phyloP scores from a whole-genome alignment of 1,139 yeast genomes.

The Nakaseomyces delphensis region DNA sequence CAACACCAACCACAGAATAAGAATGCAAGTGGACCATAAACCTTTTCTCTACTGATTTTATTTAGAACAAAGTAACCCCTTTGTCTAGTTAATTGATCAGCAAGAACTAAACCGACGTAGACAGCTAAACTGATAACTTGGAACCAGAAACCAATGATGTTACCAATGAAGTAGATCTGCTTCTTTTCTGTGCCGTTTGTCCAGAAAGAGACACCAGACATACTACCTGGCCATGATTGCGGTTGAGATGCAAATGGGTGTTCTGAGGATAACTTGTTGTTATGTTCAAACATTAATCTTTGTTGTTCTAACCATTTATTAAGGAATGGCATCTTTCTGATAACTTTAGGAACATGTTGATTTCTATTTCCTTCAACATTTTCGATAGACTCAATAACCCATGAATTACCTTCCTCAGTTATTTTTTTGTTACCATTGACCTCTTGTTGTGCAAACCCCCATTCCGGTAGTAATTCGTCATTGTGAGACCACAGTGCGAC shows the following conservation, averaged over 20 bases:
- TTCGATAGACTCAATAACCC: slow-evolving; percentile 71
- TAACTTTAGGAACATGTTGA: slow-evolving; percentile 45
- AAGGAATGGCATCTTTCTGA: slow-evolving; percentile 59
- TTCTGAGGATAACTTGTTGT: slow-evolving; percentile 73
- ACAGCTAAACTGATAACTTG: slow-evolving; percentile 62
- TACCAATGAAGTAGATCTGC: slow-evolving; percentile 88
- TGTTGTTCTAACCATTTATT: slow-evolving; percentile 88
- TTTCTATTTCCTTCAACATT: slow-evolving; percentile 58
- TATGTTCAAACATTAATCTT: slow-evolving; percentile 80
- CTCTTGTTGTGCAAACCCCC: slow-evolving; percentile 91
- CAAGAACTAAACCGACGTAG: slow-evolving; percentile 52
- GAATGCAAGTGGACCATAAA: slow-evolving; percentile 78
- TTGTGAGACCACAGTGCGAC: slow-evolving; percentile 96
- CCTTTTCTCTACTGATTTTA: slow-evolving; percentile 56
- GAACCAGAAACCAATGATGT: slow-evolving; percentile 87
- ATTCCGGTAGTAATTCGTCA: slow-evolving; percentile 75
- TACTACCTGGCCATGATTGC: slow-evolving; percentile 83
- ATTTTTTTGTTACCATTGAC: slow-evolving; percentile 88
- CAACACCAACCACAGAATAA: slow-evolving; percentile 80
- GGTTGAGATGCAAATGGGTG: slow-evolving; percentile 98
- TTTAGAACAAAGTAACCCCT: slow-evolving; percentile 55
- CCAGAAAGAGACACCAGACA: slow-evolving; percentile 95
- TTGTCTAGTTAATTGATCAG: slow-evolving; percentile 72
- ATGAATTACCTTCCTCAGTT: slow-evolving; percentile 54
- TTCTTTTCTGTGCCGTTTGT: slow-evolving; percentile 54